A percentile compares a stretch with the other conserved stretches of the same genome.
phyloP scores from a whole-genome alignment of 306 rosid species.

The Cucurbita argyrosperma region DNA sequence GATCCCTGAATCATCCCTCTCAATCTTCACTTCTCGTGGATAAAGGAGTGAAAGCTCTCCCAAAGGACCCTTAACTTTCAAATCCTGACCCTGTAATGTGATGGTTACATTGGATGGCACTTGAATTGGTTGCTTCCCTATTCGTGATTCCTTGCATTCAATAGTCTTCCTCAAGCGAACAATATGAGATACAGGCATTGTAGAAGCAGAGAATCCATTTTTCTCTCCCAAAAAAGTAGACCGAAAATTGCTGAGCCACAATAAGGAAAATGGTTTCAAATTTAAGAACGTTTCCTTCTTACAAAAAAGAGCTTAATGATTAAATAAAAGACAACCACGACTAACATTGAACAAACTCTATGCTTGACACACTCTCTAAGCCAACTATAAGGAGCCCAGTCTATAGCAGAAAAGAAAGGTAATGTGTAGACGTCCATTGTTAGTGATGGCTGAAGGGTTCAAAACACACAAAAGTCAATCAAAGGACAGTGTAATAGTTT shows the following conservation, averaged over 20 bases:
- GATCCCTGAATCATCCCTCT: conserved; percentile 48
- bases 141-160: conserved; percentile 85
- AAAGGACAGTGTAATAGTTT: not conserved
- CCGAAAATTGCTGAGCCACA: conserved; percentile 60
- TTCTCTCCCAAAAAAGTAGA: conserved; percentile 55
- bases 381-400: not conserved
- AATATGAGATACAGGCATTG: conserved; percentile 24
- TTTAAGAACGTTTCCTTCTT: not conserved
- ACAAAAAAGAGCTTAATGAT: not conserved
- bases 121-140: conserved; percentile 72
- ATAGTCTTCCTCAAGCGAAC: conserved; percentile 35
- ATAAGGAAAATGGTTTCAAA: conserved; percentile 4
- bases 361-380: not conserved
- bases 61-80: conserved; percentile 77
- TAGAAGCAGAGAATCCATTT: conserved; percentile 24
- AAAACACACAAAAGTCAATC: not conserved
- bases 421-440: not conserved
- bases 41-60: conserved; percentile 67
- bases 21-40: conserved; percentile 69
- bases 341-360: not conserved
- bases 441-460: not conserved
- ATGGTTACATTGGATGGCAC: conserved; percentile 68
- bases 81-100: conserved; percentile 55
- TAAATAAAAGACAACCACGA: not conserved
- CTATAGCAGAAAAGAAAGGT: not conserved